Percentiles rank a stretch among this genome's conserved stretches.
phyloP scores from a whole-genome alignment of 2,329 filamentous ascomycete genomes.

The Colletotrichum camelliae region DNA sequence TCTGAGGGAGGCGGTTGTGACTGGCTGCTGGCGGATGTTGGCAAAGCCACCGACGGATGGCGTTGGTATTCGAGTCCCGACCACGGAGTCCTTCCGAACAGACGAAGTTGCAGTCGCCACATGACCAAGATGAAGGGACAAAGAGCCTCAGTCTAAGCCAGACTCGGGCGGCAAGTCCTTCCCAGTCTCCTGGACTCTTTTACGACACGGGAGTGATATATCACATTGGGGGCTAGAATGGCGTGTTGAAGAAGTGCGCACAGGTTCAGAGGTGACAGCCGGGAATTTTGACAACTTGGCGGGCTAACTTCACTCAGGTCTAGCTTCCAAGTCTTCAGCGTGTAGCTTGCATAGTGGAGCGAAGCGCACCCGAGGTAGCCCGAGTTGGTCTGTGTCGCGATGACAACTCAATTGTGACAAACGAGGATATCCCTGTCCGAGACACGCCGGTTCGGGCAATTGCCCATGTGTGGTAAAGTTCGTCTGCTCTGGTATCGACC shows the following conservation, averaged over 20 bases:
- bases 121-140: neutral
- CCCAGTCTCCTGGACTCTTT: neutral
- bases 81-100: neutral
- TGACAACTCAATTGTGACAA: neutral
- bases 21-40: neutral
- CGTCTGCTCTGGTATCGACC: neutral
- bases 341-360: neutral
- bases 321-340: neutral
- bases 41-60: neutral
- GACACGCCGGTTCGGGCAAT: neutral
- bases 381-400: neutral
- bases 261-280: neutral
- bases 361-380: neutral
- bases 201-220: neutral
- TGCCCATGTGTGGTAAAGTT: slow-evolving; percentile 3
- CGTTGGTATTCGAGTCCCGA: neutral
- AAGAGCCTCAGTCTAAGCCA: neutral
- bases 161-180: neutral
- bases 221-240: neutral
- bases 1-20: neutral
- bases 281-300: neutral
- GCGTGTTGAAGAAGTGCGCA: neutral
- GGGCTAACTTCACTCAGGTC: neutral
- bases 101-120: neutral
- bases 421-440: slow-evolving; percentile 2